Evolutionary conservation across 768 basidiomycete genomes (phyloP).

Genomic region (Trichaptum fuscoviolaceum): DNA sequence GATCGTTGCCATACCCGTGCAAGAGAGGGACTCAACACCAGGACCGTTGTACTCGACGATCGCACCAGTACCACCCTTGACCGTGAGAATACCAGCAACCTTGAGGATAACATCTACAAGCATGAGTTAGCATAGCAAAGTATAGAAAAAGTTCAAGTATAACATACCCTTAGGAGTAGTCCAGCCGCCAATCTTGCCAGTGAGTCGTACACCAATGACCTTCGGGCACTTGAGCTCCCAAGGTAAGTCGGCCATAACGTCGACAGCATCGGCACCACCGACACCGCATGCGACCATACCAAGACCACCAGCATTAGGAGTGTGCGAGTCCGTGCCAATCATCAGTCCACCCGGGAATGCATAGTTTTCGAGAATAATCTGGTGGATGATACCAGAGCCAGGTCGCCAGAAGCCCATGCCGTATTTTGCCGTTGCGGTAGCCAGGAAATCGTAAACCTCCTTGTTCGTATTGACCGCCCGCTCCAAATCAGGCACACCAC

Average conservation of each 20-base stretch:
- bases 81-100: conserved; percentile 97
- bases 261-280: conserved; percentile 98
- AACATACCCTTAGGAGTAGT: conserved; percentile 88
- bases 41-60: conserved; percentile 96
- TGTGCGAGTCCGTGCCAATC: conserved; percentile 99
- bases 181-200: conserved; percentile 94
- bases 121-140: not conserved
- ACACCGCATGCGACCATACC: conserved; percentile 99
- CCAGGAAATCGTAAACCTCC: conserved; percentile 99
- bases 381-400: conserved; percentile 98
- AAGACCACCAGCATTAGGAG: conserved; percentile 98
- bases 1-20: conserved; percentile 99
- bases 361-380: conserved; percentile 99
- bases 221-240: conserved; percentile 99
- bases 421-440: conserved; percentile 95
- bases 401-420: conserved; percentile 99
- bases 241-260: conserved; percentile 96
- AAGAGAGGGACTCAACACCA: conserved; percentile 93
- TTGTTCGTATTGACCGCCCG: conserved; percentile 92
- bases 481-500: conserved; percentile 89
- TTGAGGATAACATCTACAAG: conserved; percentile 90
- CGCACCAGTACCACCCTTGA: conserved; percentile 98
- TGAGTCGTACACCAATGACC: conserved; percentile 95
- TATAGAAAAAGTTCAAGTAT: not conserved
- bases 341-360: conserved; percentile 99